Evolutionary conservation across 2,329 filamentous ascomycete genomes (phyloP).

Genomic region (Rhynchosporium graminicola): DNA sequence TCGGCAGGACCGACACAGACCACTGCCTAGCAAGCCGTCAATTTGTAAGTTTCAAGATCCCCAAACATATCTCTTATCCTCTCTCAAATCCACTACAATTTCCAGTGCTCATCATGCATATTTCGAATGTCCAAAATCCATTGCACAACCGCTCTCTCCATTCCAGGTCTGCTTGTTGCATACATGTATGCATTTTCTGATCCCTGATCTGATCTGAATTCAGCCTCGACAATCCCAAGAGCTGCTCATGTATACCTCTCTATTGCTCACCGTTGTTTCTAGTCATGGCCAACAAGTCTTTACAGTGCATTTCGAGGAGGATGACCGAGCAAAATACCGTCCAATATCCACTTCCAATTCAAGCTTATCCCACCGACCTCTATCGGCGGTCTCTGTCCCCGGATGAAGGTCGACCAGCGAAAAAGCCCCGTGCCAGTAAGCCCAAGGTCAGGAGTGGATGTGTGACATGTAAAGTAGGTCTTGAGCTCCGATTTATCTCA

Average conservation of each 20-base stretch:
- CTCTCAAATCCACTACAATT: slow-evolving; percentile 3
- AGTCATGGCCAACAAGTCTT: slow-evolving; percentile 12
- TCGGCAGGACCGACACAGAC: slow-evolving; percentile 31
- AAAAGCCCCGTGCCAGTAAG: slow-evolving; percentile 35
- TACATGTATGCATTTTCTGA: slow-evolving; percentile 9
- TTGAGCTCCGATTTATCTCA: neutral
- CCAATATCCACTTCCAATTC: slow-evolving; percentile 10
- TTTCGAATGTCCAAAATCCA: slow-evolving; percentile 4
- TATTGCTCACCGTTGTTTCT: neutral
- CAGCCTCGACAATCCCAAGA: slow-evolving; percentile 8
- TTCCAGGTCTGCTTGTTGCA: neutral
- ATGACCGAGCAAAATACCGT: slow-evolving; percentile 10
- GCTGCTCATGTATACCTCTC: slow-evolving; percentile 8
- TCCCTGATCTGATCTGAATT: slow-evolving; percentile 9
- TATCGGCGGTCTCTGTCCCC: slow-evolving; percentile 28
- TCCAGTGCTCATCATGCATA: neutral
- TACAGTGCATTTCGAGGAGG: neutral
- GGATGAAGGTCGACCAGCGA: slow-evolving; percentile 24
- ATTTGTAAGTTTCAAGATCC: slow-evolving; percentile 21
- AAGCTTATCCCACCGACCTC: slow-evolving; percentile 25
- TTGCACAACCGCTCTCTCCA: neutral
- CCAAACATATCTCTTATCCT: slow-evolving; percentile 10
- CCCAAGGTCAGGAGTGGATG: slow-evolving; percentile 67
- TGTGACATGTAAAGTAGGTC: slow-evolving; percentile 65
- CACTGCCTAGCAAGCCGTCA: slow-evolving; percentile 18